These are phyloP conservation scores for Vigna angularis DNA, from an alignment of 306 rosid genomes.

Conservation along the genomic window DNA sequence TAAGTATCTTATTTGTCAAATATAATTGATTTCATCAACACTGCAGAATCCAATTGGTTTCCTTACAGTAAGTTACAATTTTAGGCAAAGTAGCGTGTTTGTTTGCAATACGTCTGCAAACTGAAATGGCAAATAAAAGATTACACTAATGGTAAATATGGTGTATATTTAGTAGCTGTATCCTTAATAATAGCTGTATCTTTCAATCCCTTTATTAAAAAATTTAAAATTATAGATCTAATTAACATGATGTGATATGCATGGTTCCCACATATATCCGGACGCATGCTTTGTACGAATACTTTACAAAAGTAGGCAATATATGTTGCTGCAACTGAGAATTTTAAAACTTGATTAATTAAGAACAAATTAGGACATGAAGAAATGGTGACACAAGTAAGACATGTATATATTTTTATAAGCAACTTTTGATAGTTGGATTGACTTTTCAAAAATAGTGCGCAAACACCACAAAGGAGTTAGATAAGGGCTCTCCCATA, in stretches of 20 bases:
- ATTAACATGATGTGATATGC: constrained; percentile 1
- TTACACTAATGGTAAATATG: background rate
- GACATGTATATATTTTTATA: background rate
- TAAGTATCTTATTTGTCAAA: background rate
- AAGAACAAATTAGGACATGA: constrained; percentile 16
- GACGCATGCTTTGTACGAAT: constrained; percentile 18
- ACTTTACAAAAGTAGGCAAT: background rate
- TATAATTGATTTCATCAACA: background rate
- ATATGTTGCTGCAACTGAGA: constrained; percentile 2
- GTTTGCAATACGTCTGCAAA: constrained; percentile 5
- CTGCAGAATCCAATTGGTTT: background rate
- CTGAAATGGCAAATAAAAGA: background rate
- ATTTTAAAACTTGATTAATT: constrained; percentile 10
- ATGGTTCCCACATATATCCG: background rate
- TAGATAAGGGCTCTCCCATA: constrained; percentile 35
- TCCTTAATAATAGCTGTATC: background rate
- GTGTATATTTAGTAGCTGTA: too few relatives aligned
- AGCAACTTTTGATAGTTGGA: constrained; percentile 33
- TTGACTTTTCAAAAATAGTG: constrained; percentile 32
- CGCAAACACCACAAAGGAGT: background rate
- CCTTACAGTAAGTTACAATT: background rate
- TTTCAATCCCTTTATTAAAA: background rate
- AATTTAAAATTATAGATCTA: background rate
- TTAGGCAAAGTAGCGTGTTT: background rate
- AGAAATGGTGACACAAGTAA: constrained; percentile 12